Base-by-base conservation (phyloP, 2,329 filamentous ascomycete species). In the Pseudocercospora cruenta region DNA sequence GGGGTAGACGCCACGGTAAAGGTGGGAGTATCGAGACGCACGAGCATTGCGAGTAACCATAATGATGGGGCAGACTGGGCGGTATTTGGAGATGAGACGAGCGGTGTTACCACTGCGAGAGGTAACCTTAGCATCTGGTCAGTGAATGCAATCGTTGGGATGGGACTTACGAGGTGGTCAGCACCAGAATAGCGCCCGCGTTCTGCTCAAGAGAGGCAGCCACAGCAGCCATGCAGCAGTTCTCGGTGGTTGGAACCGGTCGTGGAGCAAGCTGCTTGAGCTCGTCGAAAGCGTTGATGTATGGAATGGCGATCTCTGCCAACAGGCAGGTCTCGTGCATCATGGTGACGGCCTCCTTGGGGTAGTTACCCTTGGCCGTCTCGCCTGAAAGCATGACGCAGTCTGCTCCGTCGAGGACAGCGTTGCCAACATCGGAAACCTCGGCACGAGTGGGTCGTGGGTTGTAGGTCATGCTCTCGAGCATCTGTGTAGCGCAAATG, bases 391-490 rank as follows among this genome's bases (percentile, higher is more conserved):
- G 87, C 95, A 99, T 99, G 81, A 99, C 95, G 83, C 95, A 99
- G 87, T 99, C 95, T 69, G 94, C 93, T 77, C 95, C 95, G 78
- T 99, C 95, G 60, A 96, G 92, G 72, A 99, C 93, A 73, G 95
- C 95, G 82, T 99, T 99, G 75, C 95, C 95, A 69, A 99, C 95
- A 79, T 99, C 95, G 78, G 92, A 96, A 80, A 99, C 96, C 86
- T 99, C 95, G 71, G 95, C 95, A 83, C 95, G 93, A 70, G 95
- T 99, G 60, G 95, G 95, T 70, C 95, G 92, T 73, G 95, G 95
- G 87, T 99, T 99, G 88, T 97, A 97, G 82, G 97, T 99, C 95
- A 99, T 99, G 73, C 93, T 97, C 88, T 99, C 95, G 74, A 99
- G 88, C 95, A 99, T 99, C 86, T 99, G 95, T 47, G 95, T 99